Conservation (phyloP, 169 alveolate species). For the Cyclospora cayetanensis region DNA sequence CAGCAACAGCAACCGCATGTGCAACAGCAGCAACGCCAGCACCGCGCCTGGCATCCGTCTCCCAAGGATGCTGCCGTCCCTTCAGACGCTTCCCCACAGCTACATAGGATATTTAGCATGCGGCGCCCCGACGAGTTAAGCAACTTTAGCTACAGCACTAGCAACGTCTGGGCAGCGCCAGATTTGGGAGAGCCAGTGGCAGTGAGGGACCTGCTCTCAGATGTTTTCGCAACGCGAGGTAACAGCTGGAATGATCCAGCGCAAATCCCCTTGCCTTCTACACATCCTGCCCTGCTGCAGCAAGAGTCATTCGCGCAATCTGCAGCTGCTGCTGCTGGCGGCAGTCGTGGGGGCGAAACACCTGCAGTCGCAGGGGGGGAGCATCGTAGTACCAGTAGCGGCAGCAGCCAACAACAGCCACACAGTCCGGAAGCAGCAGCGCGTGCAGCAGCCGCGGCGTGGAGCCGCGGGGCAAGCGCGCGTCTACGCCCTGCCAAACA, state of each 20-base stretch:
- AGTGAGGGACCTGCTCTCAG: neutral
- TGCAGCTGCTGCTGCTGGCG: slow-evolving; percentile 24
- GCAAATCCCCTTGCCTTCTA: slow-evolving; percentile 17
- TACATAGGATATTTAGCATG: slow-evolving; percentile 19
- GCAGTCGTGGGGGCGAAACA: neutral
- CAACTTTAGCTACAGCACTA: slow-evolving; percentile 18
- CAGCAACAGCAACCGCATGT: slow-evolving; percentile 15
- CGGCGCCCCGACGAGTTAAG: neutral
- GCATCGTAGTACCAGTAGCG: no score
- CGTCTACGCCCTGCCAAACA: neutral
- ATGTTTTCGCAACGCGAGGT: neutral
- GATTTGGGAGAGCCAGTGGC: neutral
- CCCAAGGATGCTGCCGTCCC: neutral
- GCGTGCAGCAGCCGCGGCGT: slow-evolving; percentile 19
- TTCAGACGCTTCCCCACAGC: slow-evolving; percentile 9
- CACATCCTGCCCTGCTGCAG: slow-evolving; percentile 29
- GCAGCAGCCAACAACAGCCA: slow-evolving; percentile 58
- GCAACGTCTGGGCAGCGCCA: slow-evolving; percentile 30
- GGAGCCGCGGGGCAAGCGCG: slow-evolving; percentile 10
- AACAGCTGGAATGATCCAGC: neutral
- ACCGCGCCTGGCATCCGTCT: neutral
- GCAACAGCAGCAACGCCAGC: slow-evolving; percentile 34
- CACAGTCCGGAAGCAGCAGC: slow-evolving; percentile 46
- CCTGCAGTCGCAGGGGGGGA: slow-evolving; percentile 29
- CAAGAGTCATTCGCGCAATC: neutral